These are phyloP conservation scores for Saturnispora dispora DNA, from an alignment of 805 yeast species.

Conservation along the genomic window DNA sequence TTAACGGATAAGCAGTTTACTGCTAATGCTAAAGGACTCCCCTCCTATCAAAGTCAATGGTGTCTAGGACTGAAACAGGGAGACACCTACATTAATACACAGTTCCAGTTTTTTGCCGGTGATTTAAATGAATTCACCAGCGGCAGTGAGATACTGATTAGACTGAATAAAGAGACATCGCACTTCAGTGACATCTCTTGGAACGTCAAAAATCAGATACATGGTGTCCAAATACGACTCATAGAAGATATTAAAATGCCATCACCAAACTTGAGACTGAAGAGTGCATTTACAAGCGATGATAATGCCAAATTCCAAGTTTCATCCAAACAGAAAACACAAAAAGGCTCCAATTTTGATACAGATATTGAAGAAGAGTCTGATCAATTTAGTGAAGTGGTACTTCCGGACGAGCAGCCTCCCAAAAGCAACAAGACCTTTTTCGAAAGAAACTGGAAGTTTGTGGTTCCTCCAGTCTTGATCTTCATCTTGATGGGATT, in stretches of 20 bases:
- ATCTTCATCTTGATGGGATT: neutral
- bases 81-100: slow-evolving; percentile 7
- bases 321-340: neutral
- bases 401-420: neutral
- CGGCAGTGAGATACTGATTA: neutral
- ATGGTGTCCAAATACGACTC: neutral
- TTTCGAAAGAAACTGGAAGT: slow-evolving; percentile 56
- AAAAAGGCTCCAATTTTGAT: neutral
- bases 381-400: slow-evolving; percentile 10
- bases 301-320: neutral
- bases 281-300: neutral
- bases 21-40: neutral
- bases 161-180: neutral
- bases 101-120: slow-evolving; percentile 3
- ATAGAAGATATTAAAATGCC: neutral
- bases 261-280: slow-evolving; percentile 1
- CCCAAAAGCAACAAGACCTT: slow-evolving; percentile 31
- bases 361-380: neutral
- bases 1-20: neutral
- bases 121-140: neutral
- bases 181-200: neutral
- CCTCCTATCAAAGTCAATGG: neutral
- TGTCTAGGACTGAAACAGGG: slow-evolving; percentile 3
- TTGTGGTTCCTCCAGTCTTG: slow-evolving; percentile 40
- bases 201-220: neutral